Evolutionary conservation across 768 basidiomycete species (phyloP), one percentile per base, ranked within the genome.

Genomic region (Phallus indusiatus): DNA sequence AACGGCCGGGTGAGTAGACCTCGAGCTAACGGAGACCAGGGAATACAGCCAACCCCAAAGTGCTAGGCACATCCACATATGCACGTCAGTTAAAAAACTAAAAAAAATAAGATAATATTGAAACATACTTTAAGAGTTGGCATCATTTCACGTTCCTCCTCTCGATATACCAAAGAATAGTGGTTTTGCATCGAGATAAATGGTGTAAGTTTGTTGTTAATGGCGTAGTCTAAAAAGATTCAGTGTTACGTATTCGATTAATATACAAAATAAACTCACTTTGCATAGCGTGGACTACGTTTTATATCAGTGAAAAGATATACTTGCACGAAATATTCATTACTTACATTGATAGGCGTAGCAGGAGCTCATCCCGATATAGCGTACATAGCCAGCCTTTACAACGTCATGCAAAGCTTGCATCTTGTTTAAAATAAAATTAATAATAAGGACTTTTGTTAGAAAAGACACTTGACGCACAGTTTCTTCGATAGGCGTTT

Each of bases 361-460:
- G 56, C 63, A 64, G 33, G 54, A 56, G 55, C 59, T 60, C 37
- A 59, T 62, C n/a, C 67, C 67, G 35, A 68, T 68, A 56, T 68
- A 73, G 49, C 73, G 60, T 28, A 68, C 72, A 54, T 69, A 68
- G 28, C 73, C 73, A 5, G 66, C 65, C 53, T 71, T 62, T 1
- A 74, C 70, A 24, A 74, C 68, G 58, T 74, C 73, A 51, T 74
- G 68, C 10, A 73, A 59, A 1, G 72, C 72, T 56, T 70, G 67
- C 72, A 73, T 73, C 12, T 70, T 21, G 72, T 73, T 16, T 74
- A 67, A 11, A 62, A 55, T 56, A 34, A 62, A 33, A 8, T 14
- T 21, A 17, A 12, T n/a, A 20, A 33, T 2, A n/a, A n/a, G n/a
- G n/a, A n/a, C n/a, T n/a, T 10, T 12, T 46, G 12, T 17, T 14